A percentile compares a stretch with the other conserved stretches of the same genome.
These are phyloP conservation scores for Notholithocarpus densiflorus DNA, from an alignment of 306 rosid species.

Conservation along the genomic window DNA sequence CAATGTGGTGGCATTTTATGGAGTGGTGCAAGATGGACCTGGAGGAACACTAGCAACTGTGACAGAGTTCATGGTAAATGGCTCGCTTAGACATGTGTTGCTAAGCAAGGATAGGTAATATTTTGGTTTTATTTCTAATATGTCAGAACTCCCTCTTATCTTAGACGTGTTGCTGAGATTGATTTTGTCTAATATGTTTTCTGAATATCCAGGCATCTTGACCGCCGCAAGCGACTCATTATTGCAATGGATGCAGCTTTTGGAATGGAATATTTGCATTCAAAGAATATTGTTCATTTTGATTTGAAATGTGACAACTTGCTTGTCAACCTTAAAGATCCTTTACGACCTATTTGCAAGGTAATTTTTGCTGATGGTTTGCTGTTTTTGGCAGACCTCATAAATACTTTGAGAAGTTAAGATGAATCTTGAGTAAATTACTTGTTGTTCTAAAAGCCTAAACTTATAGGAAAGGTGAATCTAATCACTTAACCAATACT, in stretches of 20 bases:
- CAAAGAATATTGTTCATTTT: constrained; percentile 85
- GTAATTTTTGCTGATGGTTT: constrained; percentile 25
- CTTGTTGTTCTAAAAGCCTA: too few species aligned
- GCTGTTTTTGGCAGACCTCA: neutral
- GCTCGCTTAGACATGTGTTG: constrained; percentile 77
- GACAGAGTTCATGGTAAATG: constrained; percentile 88
- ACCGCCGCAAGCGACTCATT: constrained; percentile 80
- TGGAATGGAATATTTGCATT: constrained; percentile 93
- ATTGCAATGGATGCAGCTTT: constrained; percentile 97
- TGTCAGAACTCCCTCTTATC: constrained; percentile 12
- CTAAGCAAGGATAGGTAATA: constrained; percentile 71
- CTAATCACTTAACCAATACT: too few species aligned
- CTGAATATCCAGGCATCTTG: constrained; percentile 56
- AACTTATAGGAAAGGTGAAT: too few species aligned
- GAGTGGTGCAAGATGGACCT: constrained; percentile 71
- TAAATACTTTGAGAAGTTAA: neutral
- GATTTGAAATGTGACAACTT: constrained; percentile 92
- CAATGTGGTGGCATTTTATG: constrained; percentile 78
- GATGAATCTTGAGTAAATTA: too few species aligned
- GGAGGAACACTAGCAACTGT: constrained; percentile 85
- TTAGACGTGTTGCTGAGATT: neutral
- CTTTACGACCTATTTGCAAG: constrained; percentile 89
- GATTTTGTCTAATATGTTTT: neutral
- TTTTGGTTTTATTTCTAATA: constrained; percentile 9
- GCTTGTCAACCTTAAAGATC: constrained; percentile 84